A percentile compares a stretch with the other conserved stretches of the same genome.
Conservation (phyloP, 495 filamentous ascomycete species). For the Halenospora varia region DNA sequence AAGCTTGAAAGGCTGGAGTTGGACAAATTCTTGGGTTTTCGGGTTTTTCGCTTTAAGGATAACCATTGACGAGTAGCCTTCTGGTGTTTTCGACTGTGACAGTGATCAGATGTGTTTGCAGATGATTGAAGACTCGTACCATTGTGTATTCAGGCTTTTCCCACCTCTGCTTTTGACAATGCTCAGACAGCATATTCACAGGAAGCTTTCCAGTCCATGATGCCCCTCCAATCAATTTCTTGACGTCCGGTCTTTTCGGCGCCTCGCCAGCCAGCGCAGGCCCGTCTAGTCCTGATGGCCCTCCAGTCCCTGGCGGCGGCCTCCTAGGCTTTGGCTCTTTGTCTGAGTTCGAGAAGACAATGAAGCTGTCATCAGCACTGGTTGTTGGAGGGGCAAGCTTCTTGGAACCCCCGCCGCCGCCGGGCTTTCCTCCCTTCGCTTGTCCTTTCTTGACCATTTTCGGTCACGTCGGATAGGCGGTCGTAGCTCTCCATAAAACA, state of each 20-base stretch:
- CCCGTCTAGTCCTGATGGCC: slow-evolving; percentile 15
- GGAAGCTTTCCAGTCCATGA: slow-evolving; percentile 98
- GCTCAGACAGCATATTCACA: slow-evolving; percentile 87
- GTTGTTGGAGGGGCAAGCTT: slow-evolving; percentile 23
- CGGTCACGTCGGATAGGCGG: too few species aligned
- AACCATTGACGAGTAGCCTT: slow-evolving; percentile 74
- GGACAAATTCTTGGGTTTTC: slow-evolving; percentile 73
- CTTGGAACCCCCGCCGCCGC: slow-evolving; percentile 14
- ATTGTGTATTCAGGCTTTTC: slow-evolving; percentile 88
- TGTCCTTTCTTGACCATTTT: slow-evolving; percentile 45
- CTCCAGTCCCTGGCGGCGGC: slow-evolving; percentile 32
- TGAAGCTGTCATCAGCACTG: slow-evolving; percentile 54
- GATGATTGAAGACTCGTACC: slow-evolving; percentile 33
- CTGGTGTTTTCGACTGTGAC: slow-evolving; percentile 28
- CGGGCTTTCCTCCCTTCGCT: slow-evolving; percentile 34
- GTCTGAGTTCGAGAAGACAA: slow-evolving; percentile 61
- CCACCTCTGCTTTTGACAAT: slow-evolving; percentile 94
- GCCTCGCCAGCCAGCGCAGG: slow-evolving; percentile 43
- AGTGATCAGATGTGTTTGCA: background rate
- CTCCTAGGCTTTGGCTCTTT: slow-evolving; percentile 51
- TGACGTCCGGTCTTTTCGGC: slow-evolving; percentile 74
- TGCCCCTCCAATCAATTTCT: slow-evolving; percentile 85
- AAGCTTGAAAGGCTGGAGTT: slow-evolving; percentile 76
- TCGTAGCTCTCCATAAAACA: too few species aligned
- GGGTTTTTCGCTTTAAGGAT: slow-evolving; percentile 72